phyloP scores from a whole-genome alignment of 768 basidiomycete genomes.

The Pholiota molesta region DNA sequence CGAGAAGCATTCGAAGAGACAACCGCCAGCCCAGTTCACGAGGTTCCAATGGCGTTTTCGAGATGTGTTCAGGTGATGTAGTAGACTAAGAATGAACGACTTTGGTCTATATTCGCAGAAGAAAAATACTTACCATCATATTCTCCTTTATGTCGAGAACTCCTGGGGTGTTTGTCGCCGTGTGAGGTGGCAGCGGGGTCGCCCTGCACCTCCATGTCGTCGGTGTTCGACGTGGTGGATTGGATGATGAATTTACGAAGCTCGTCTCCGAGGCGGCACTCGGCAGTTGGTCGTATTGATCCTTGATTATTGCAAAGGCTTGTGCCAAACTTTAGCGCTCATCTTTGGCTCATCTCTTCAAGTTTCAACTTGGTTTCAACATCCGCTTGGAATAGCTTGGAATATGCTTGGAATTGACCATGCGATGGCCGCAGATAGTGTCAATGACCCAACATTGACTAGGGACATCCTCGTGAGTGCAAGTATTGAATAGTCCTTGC shows the following conservation, averaged over 20 bases:
- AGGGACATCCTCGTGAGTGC: too few relatives aligned
- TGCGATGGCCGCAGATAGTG: too few relatives aligned
- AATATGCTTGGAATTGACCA: too few relatives aligned
- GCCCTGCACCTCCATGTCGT: not conserved
- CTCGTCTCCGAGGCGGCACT: not conserved
- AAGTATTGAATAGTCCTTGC: too few relatives aligned
- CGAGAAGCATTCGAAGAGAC: not conserved
- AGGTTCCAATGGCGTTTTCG: not conserved
- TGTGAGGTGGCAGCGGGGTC: not conserved
- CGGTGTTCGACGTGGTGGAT: not conserved
- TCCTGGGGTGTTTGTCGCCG: not conserved
- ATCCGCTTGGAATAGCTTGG: too few relatives aligned
- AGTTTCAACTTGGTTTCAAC: too few relatives aligned
- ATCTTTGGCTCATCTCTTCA: too few relatives aligned
- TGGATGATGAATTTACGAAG: not conserved
- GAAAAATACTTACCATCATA: slow-evolving; percentile 7
- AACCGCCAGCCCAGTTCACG: not conserved
- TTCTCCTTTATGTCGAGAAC: not conserved
- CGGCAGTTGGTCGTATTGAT: not conserved
- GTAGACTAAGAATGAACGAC: slow-evolving; percentile 12
- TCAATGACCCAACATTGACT: too few relatives aligned
- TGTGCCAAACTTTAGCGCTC: too few relatives aligned
- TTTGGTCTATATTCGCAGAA: not conserved
- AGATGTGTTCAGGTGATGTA: slow-evolving; percentile 6
- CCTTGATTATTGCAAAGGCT: not conserved